Conservation (phyloP, 345 rosid genomes). For the Cardamine occulta region DNA sequence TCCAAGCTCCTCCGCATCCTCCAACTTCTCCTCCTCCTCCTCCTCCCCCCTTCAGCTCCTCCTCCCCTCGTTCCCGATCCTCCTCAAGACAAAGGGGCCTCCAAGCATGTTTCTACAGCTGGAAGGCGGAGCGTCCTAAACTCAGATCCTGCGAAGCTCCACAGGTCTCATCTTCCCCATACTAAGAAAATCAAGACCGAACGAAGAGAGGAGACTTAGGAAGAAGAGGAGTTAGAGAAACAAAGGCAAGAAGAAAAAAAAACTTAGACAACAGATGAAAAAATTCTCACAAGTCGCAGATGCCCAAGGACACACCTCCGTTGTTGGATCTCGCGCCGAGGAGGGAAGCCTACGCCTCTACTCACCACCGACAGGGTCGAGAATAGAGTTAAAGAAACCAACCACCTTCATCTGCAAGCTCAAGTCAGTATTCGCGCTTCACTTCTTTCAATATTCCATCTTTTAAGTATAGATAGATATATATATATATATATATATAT, state of each 20-base stretch:
- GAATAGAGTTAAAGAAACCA: slow-evolving; percentile 95
- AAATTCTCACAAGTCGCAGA: slow-evolving; percentile 58
- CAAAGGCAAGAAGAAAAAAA: slow-evolving; percentile 69
- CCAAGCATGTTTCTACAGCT: slow-evolving; percentile 41
- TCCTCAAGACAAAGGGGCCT: slow-evolving; percentile 46
- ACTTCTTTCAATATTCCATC: not conserved
- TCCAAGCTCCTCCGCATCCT: slow-evolving; percentile 56
- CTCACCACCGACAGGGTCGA: slow-evolving; percentile 76
- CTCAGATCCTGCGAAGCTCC: slow-evolving; percentile 50
- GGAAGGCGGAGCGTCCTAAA: slow-evolving; percentile 61
- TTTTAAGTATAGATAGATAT: not conserved
- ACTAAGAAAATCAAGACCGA: slow-evolving; percentile 76
- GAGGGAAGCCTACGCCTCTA: slow-evolving; percentile 76
- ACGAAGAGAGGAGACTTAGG: slow-evolving; percentile 88
- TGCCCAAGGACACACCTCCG: slow-evolving; percentile 71
- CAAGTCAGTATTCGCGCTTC: slow-evolving; percentile 64
- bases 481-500: too few species aligned
- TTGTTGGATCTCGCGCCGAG: slow-evolving; percentile 73
- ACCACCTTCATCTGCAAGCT: slow-evolving; percentile 98
- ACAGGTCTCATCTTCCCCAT: slow-evolving; percentile 51
- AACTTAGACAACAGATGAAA: slow-evolving; percentile 52
- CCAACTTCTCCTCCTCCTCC: slow-evolving; percentile 69
- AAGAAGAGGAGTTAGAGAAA: slow-evolving; percentile 94
- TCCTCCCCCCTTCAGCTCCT: slow-evolving; percentile 78
- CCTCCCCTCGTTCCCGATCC: slow-evolving; percentile 68